These are phyloP conservation scores for Brassica carinata DNA, from an alignment of 345 rosid species.

Conservation along the genomic window DNA sequence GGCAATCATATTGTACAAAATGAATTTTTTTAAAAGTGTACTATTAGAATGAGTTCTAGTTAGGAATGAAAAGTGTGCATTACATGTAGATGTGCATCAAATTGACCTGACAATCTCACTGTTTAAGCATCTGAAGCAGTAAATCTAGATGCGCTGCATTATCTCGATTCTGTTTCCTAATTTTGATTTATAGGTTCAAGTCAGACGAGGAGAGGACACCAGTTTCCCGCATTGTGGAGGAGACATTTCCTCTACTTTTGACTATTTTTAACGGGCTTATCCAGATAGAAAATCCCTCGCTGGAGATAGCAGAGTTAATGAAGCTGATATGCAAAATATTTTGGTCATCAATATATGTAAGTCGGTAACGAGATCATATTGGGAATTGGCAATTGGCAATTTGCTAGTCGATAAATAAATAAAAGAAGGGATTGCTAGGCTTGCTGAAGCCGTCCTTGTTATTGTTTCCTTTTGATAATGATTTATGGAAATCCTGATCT, in stretches of 20 bases:
- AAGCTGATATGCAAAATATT: neutral
- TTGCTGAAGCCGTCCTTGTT: neutral
- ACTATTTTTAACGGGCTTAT: neutral
- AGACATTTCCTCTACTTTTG: constrained; percentile 43
- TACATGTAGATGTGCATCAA: neutral
- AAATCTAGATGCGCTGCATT: neutral
- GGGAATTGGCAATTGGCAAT: neutral
- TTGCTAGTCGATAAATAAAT: neutral
- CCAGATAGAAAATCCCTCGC: neutral
- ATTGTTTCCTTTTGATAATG: neutral
- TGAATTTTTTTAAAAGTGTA: too few species aligned
- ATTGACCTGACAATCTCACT: neutral
- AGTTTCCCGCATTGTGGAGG: constrained; percentile 78
- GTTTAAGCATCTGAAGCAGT: neutral
- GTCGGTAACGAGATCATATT: neutral
- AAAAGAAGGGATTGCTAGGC: neutral
- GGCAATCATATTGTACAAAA: too few species aligned
- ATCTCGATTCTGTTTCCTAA: constrained; percentile 18
- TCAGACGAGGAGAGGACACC: constrained; percentile 97
- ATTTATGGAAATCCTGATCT: neutral
- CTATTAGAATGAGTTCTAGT: neutral
- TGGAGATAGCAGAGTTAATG: neutral
- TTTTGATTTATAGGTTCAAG: constrained; percentile 75
- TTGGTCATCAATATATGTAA: neutral
- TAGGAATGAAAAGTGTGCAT: neutral